Base-by-base conservation (phyloP, 371 early-diverging fungal genomes). In the Gilbertella persicaria region DNA sequence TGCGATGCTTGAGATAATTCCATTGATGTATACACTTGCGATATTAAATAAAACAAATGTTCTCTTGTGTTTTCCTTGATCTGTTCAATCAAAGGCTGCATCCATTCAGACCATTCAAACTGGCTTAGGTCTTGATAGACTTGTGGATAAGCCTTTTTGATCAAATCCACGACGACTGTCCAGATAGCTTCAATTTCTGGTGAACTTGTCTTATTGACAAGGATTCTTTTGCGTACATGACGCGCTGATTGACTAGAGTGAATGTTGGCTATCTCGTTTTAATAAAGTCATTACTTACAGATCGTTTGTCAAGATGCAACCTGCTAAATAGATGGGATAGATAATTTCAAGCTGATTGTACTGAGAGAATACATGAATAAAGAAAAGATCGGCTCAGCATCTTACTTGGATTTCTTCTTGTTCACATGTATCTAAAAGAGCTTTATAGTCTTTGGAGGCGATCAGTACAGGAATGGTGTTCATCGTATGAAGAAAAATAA, bases 181-280 rank as follows among this genome's bases (percentile, higher is more conserved):
- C 71, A 70, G 8, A 63, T 58, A 14, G 64, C 64, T 26, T 66
- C 59, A 1, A 66, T 58, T 48, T 70, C 62, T 9, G 50, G 45
- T 25, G 59, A 42, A 9, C 20, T 25, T 17, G 23, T 16, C 10
- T 45, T 44, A 12, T 23, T 17, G 14, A 24, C n/a, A 10, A 60
- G 39, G 28, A 63, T 58, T 38, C 71, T 58, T 28, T 70, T 66
- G 12, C 67, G 67, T 28, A 70, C 45, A 42, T 57, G 53, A 14
- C 64, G 52, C 33, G 67, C 67, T 14, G 58, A 38, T 26, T 70
- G 55, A 30, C 71, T 70, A 47, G 9, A 4, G 35, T 13, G 19
- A 8, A 46, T 2, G 13, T 4, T 24, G 12, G n/a, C 14, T 21
- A 5, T 16, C 41, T 24, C n/a, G 41, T 35, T 13, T 40, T 14